Evolutionary conservation across 495 filamentous ascomycete species (phyloP).

Genomic region (Aspergillus conjunctus): DNA sequence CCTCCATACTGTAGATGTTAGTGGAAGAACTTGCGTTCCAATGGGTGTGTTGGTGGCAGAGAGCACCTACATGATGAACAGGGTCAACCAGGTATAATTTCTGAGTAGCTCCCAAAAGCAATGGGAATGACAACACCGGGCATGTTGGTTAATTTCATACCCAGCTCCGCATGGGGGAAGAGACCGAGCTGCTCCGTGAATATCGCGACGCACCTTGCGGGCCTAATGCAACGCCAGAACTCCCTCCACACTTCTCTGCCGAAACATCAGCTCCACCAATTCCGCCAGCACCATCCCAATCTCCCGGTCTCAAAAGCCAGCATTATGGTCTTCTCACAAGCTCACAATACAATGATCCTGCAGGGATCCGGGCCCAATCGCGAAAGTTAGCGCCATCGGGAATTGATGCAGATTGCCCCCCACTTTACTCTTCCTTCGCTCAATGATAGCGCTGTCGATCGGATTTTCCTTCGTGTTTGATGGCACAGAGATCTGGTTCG

Average conservation of each 20-base stretch:
- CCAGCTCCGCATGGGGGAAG: neutral
- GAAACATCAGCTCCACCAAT: neutral
- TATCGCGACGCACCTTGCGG: conserved; percentile 11
- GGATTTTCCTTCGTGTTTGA: conserved; percentile 7
- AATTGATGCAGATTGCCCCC: neutral
- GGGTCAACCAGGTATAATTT: neutral
- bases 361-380: neutral
- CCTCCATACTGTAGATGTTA: conserved; percentile 13
- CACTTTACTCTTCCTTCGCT: conserved; percentile 16
- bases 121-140: neutral
- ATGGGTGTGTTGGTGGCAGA: neutral
- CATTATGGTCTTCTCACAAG: no score
- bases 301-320: no score
- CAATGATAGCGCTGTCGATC: conserved; percentile 11
- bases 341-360: no score
- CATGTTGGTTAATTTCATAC: neutral
- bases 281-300: neutral
- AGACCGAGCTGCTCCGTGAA: neutral
- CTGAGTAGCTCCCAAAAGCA: no score
- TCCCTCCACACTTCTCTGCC: neutral
- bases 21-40: neutral
- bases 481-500: conserved; percentile 12
- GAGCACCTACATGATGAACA: neutral
- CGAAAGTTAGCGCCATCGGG: neutral
- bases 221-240: conserved; percentile 4